Base-by-base conservation (phyloP, 371 early-diverging fungal genomes). In the Furculomyces boomerangus region DNA sequence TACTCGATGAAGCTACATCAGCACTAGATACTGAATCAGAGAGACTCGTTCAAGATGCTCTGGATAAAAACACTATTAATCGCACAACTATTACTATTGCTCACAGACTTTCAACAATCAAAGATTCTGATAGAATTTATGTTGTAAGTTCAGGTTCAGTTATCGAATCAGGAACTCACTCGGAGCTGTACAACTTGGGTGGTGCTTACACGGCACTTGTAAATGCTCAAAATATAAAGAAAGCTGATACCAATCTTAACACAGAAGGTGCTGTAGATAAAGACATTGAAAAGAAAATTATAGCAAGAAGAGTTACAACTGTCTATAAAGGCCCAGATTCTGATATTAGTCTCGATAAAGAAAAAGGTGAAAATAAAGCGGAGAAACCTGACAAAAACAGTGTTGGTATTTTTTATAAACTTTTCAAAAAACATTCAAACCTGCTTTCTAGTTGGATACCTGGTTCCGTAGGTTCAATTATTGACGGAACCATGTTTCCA, bases 1-100 rank as follows among this genome's bases (percentile, higher is more conserved):
- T 98, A 22, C 66, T 98, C 30, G 99, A 99, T 60, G 99, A 99
- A 64, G 93, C 98, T 0, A 98, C 99, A 0, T 84, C 87, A 1
- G 93, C 95, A 1, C 64, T 98, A 45, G 96, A 98, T 69, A 75
- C 84, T 22, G 80, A 87, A 48, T 81, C 84, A 20, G 99, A 99
- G 67, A 81, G 81, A 53, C 67, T 88, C 20, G 89, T 99, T 2
- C 91, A 97, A 60, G 79, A 79, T 44, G 94, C 91, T 0, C 64
- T 99, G 57, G 92, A 93, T 60, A 72, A 71, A 8, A 90, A 89
- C 1, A 54, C 85, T 24, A 63, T 69, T 25, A 74, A 80, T 56
- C 77, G 93, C 43, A 92, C 93, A 0, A 92, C 93, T 1, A 79
- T 99, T 49, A 83, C 91, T 3, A 84, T 96, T 63, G 94, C 95